Evolutionary conservation across 306 rosid genomes (phyloP).

Genomic region (Medicago arabica): DNA sequence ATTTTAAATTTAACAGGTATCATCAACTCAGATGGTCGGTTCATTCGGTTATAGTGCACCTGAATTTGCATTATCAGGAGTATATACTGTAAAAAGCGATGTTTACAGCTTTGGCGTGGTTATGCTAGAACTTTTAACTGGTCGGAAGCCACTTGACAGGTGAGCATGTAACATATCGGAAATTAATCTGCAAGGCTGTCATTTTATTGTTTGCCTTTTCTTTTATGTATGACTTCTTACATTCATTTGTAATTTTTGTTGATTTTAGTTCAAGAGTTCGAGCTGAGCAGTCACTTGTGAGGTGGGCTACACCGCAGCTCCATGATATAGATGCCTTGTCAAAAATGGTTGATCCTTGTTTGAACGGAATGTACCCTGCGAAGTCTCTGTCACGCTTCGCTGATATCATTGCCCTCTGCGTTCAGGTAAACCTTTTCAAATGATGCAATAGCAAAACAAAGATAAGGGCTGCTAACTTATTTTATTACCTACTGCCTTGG

Average conservation of each 20-base stretch:
- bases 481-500: conserved; percentile 5
- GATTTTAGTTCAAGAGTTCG: conserved; percentile 74
- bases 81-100: conserved; percentile 95
- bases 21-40: conserved; percentile 95
- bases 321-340: conserved; percentile 96
- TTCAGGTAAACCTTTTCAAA: conserved; percentile 69
- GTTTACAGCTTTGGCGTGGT: conserved; percentile 99
- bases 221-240: conserved; percentile 28
- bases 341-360: conserved; percentile 93
- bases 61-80: conserved; percentile 89
- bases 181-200: conserved; percentile 22
- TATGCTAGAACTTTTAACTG: conserved; percentile 93
- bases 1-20: conserved; percentile 64
- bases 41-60: conserved; percentile 99
- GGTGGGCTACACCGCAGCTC: conserved; percentile 99
- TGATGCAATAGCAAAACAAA: conserved; percentile 22
- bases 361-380: conserved; percentile 96
- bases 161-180: conserved; percentile 28
- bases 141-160: conserved; percentile 98
- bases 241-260: conserved; percentile 27
- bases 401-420: conserved; percentile 90
- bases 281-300: conserved; percentile 94
- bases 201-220: not conserved
- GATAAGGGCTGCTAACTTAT: conserved; percentile 4
- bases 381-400: conserved; percentile 97